phyloP scores from a whole-genome alignment of 2,329 filamentous ascomycete genomes.

The Cladophialophora yegresii region DNA sequence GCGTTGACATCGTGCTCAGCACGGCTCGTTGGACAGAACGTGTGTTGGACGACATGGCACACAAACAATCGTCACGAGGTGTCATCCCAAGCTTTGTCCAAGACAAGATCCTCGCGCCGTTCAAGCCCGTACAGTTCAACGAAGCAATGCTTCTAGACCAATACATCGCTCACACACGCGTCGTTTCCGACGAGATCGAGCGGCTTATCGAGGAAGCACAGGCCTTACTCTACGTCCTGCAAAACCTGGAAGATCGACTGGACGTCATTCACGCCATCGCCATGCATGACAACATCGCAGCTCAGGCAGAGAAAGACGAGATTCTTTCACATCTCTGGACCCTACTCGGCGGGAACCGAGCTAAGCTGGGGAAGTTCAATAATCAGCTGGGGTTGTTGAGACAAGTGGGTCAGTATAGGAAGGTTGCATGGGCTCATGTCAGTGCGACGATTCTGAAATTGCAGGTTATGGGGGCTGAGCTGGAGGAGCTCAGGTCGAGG shows the following conservation, averaged over 20 bases:
- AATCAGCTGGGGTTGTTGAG: constrained; percentile 65
- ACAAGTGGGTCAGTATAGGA: constrained; percentile 67
- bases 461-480: constrained; percentile 68
- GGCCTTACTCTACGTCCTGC: constrained; percentile 65
- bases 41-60: constrained; percentile 64
- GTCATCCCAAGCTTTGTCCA: constrained; percentile 48
- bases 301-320: constrained; percentile 63
- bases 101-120: constrained; percentile 59
- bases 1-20: constrained; percentile 71
- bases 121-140: constrained; percentile 61
- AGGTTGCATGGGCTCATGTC: constrained; percentile 68
- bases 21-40: constrained; percentile 75
- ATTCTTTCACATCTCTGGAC: constrained; percentile 73
- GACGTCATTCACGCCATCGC: constrained; percentile 70
- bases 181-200: constrained; percentile 69
- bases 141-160: constrained; percentile 68
- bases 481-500: constrained; percentile 71
- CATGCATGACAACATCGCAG: constrained; percentile 62
- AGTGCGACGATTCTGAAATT: constrained; percentile 69
- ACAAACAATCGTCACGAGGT: constrained; percentile 45
- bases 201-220: constrained; percentile 70
- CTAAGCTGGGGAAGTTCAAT: constrained; percentile 62
- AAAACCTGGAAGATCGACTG: constrained; percentile 69
- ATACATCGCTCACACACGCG: constrained; percentile 71
- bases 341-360: constrained; percentile 68